phyloP scores from a whole-genome alignment of 208 protist species.

The Trypanosoma platydactyli region DNA sequence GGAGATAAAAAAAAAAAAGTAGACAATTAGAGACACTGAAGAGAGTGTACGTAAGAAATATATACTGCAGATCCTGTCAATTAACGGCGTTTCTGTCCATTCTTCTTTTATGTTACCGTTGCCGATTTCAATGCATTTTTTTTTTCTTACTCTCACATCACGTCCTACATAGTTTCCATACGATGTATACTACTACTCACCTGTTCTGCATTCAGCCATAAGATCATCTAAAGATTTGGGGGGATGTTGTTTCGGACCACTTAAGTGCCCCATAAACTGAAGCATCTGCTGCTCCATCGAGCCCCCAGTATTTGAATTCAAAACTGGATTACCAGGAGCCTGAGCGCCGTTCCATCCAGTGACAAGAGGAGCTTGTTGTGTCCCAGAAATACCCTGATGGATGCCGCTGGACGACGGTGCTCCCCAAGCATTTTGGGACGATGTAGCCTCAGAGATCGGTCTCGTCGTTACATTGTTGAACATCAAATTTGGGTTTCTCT shows the following conservation, averaged over 20 bases:
- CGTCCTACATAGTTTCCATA: not conserved
- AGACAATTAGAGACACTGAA: too few species aligned
- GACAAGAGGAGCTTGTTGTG: not conserved
- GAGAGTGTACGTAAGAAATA: too few species aligned
- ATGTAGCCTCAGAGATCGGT: not conserved
- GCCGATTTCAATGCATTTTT: not conserved
- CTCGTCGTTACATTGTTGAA: slow-evolving; percentile 12
- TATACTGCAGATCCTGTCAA: too few species aligned
- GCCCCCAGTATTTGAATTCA: not conserved
- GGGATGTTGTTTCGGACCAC: not conserved
- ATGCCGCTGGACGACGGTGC: not conserved
- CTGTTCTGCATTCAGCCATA: slow-evolving; percentile 22
- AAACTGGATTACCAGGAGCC: slow-evolving; percentile 2
- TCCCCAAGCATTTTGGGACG: slow-evolving; percentile 2
- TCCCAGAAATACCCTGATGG: not conserved
- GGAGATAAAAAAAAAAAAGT: too few species aligned
- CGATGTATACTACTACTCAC: slow-evolving; percentile 7
- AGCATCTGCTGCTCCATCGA: slow-evolving; percentile 27
- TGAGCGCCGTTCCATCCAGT: not conserved
- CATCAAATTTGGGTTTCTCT: slow-evolving; percentile 1
- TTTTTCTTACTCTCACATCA: not conserved
- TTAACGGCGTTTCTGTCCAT: too few species aligned
- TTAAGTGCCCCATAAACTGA: slow-evolving; percentile 13
- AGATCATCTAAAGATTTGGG: slow-evolving; percentile 23
- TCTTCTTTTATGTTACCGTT: not conserved